Evolutionary conservation across 441 rosid genomes (phyloP).

Genomic region (Macaranga tanarius): DNA sequence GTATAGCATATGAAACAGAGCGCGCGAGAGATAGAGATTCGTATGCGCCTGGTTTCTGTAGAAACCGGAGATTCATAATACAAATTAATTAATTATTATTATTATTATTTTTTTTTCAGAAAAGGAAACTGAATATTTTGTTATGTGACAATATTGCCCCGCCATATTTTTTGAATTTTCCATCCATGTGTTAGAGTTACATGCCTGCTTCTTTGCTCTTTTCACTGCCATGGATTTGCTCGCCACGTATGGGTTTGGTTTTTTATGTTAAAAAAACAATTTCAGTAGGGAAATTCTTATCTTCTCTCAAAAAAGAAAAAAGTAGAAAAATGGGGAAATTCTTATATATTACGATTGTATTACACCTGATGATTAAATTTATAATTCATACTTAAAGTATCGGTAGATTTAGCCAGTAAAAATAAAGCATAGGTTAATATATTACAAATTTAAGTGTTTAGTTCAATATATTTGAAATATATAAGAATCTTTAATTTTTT

Average conservation of each 20-base stretch:
- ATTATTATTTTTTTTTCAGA: background rate
- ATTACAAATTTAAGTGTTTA: no score
- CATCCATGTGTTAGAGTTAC: background rate
- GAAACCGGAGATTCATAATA: background rate
- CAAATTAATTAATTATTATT: background rate
- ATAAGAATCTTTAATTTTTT: no score
- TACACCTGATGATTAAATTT: no score
- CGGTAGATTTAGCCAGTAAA: no score
- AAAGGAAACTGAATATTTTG: background rate
- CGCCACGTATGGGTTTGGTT: background rate
- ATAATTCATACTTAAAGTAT: no score
- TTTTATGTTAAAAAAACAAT: background rate
- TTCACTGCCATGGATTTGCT: background rate
- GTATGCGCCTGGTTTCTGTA: background rate
- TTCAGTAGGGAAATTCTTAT: no score
- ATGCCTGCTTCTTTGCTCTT: background rate
- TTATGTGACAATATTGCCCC: constrained; percentile 30
- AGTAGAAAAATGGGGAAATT: no score
- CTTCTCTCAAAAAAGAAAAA: no score
- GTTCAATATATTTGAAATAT: no score
- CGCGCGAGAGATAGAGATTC: constrained; percentile 5
- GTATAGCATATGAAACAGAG: background rate
- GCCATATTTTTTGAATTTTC: constrained; percentile 26
- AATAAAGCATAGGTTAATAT: no score
- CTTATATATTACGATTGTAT: no score